phyloP scores from a whole-genome alignment of 345 rosid species.

The Eucalyptus curtisii region DNA sequence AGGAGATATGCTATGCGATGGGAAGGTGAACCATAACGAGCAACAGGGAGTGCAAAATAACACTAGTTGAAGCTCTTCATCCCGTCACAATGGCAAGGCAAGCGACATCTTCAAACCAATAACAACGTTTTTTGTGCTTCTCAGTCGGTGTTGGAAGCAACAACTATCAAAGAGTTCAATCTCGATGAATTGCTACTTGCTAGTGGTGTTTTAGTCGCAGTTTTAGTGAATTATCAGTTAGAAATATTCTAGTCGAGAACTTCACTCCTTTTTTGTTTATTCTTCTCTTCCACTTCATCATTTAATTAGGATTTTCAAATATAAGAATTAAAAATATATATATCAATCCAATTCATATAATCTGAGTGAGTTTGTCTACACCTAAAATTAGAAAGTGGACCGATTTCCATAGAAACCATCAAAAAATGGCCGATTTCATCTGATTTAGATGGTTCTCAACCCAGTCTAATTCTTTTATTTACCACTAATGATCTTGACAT shows the following conservation, averaged over 20 bases:
- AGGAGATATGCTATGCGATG: background rate
- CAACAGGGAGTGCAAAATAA: background rate
- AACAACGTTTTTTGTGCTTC: background rate
- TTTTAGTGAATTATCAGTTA: background rate
- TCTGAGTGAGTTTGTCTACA: too few species aligned
- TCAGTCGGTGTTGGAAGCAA: background rate
- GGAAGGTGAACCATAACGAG: background rate
- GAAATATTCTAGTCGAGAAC: background rate
- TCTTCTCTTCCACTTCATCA: background rate
- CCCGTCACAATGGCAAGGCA: background rate
- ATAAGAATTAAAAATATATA: too few species aligned
- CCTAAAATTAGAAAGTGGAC: too few species aligned
- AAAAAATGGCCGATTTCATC: too few species aligned
- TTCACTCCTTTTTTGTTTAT: background rate
- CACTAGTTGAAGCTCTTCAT: background rate
- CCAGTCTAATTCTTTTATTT: background rate
- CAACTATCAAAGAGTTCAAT: background rate
- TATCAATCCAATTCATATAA: too few species aligned
- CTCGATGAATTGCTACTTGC: background rate
- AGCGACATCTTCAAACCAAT: background rate
- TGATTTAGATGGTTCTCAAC: too few species aligned
- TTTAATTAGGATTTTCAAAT: background rate
- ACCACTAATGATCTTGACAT: background rate
- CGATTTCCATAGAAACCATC: too few species aligned
- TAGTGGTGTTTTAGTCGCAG: background rate